These are phyloP conservation scores for Aspergillus avenaceus DNA, from an alignment of 495 filamentous ascomycete species.

Conservation along the genomic window DNA sequence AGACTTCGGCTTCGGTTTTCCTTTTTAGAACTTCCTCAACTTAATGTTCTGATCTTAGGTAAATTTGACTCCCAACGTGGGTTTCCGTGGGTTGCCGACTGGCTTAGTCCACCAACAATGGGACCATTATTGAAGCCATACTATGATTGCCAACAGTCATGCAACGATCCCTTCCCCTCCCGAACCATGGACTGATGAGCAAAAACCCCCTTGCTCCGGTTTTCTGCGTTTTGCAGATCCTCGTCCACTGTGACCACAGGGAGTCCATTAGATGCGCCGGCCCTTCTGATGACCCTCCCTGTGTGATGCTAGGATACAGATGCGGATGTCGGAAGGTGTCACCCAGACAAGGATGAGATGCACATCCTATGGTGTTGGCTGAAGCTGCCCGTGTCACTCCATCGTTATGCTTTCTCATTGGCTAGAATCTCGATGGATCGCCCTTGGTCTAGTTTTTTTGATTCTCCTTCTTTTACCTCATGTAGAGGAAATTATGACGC, in stretches of 20 bases:
- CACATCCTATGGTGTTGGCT: not conserved
- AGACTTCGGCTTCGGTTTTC: too few species aligned
- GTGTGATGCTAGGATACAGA: not conserved
- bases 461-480: constrained; percentile 20
- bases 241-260: not conserved
- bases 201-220: not conserved
- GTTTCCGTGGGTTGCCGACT: constrained; percentile 10
- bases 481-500: constrained; percentile 30
- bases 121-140: not conserved
- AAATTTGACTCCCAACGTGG: not conserved
- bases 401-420: not conserved
- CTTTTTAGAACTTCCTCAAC: too few species aligned
- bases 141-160: not conserved
- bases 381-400: not conserved
- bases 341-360: not conserved
- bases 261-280: too few species aligned
- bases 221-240: not conserved
- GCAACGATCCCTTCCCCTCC: not conserved
- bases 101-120: not conserved
- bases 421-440: not conserved
- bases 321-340: not conserved
- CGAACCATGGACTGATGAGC: not conserved
- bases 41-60: too few species aligned
- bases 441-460: not conserved
- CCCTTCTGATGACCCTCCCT: not conserved